Evolutionary conservation across 371 early-diverging fungal genomes (phyloP).

Genomic region (Batrachochytrium dendrobatidis): DNA sequence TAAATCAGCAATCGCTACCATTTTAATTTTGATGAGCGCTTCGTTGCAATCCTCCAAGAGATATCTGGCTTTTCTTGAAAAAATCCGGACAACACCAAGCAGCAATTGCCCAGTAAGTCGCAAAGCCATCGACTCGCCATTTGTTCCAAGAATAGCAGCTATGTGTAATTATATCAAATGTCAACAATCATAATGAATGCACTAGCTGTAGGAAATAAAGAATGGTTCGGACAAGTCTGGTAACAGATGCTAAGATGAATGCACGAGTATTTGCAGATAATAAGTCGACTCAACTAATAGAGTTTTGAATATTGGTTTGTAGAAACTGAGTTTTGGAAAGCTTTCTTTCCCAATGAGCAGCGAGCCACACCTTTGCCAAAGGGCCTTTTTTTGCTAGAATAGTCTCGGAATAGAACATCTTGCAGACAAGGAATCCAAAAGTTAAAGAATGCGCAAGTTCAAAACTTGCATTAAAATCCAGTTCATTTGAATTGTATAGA

Average conservation of each 20-base stretch:
- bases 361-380: slow-evolving; percentile 95
- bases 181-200: no score
- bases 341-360: slow-evolving; percentile 96
- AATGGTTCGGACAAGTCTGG: no score
- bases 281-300: no score
- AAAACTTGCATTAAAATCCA: no score
- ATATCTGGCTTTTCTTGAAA: slow-evolving; percentile 93
- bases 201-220: no score
- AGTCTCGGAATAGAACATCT: slow-evolving; percentile 71
- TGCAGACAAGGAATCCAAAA: no score
- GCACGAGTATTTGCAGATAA: no score
- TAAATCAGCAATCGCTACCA: slow-evolving; percentile 56
- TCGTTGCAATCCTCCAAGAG: slow-evolving; percentile 97
- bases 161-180: background rate
- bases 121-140: slow-evolving; percentile 70
- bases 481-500: no score
- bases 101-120: slow-evolving; percentile 94
- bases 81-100: slow-evolving; percentile 92
- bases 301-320: slow-evolving; percentile 77
- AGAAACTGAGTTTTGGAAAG: slow-evolving; percentile 88
- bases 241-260: no score
- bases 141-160: slow-evolving; percentile 77
- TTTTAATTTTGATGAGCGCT: slow-evolving; percentile 87
- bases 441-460: no score
- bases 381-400: slow-evolving; percentile 82